Conservation (phyloP, 768 basidiomycete genomes). For the Multifurca ochricompacta region DNA sequence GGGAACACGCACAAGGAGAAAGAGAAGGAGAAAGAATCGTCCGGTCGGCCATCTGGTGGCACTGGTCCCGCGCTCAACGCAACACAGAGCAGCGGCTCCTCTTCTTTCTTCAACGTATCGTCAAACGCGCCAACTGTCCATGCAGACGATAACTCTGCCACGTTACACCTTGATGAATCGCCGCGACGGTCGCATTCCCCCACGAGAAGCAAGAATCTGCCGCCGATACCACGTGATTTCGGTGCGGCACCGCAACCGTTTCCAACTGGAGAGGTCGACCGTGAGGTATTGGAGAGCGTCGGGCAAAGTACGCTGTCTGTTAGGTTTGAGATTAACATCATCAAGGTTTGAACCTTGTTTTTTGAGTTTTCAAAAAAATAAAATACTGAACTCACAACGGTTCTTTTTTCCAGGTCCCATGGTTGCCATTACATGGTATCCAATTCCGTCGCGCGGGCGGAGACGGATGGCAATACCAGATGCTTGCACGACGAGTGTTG, state of each 20-base stretch:
- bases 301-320: slow-evolving; percentile 78
- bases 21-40: slow-evolving; percentile 39
- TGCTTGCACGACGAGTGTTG: slow-evolving; percentile 81
- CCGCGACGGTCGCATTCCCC: slow-evolving; percentile 39
- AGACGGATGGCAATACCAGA: slow-evolving; percentile 96
- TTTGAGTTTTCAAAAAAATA: too few species aligned
- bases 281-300: slow-evolving; percentile 63
- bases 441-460: slow-evolving; percentile 89
- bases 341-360: slow-evolving; percentile 54
- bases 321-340: slow-evolving; percentile 93
- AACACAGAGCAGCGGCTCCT: slow-evolving; percentile 70
- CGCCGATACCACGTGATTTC: slow-evolving; percentile 75
- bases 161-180: slow-evolving; percentile 19
- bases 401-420: slow-evolving; percentile 73
- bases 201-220: slow-evolving; percentile 57
- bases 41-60: slow-evolving; percentile 35
- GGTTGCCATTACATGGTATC: slow-evolving; percentile 88
- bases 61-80: slow-evolving; percentile 40
- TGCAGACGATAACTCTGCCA: slow-evolving; percentile 30
- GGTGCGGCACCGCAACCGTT: slow-evolving; percentile 33
- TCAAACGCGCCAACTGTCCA: slow-evolving; percentile 40
- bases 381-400: too few species aligned
- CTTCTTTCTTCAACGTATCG: slow-evolving; percentile 80
- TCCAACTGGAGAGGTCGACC: slow-evolving; percentile 60
- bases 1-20: slow-evolving; percentile 12